These are phyloP conservation scores for Amanita phalloides DNA, from an alignment of 768 basidiomycete genomes.

Conservation along the genomic window DNA sequence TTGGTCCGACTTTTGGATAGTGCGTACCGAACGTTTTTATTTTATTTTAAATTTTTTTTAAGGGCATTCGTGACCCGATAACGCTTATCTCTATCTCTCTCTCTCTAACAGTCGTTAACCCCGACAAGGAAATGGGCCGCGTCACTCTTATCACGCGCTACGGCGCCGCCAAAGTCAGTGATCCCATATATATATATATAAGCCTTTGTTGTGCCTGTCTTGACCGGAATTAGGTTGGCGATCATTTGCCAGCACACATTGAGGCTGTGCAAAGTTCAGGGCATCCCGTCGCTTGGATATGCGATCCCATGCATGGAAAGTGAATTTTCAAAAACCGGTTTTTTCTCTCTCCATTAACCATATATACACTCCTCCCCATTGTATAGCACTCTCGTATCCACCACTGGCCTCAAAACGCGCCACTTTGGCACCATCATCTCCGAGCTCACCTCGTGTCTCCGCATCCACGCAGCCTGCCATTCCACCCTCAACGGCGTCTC, in stretches of 20 bases:
- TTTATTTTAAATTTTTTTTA: no score
- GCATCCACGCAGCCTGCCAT: conserved; percentile 63
- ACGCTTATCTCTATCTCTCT: no score
- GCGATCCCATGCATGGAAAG: conserved; percentile 99
- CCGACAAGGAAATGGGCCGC: conserved; percentile 68
- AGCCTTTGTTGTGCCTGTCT: no score
- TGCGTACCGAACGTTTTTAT: no score
- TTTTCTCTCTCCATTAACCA: no score
- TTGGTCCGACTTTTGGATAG: conserved; percentile 60
- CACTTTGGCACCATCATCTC: conserved; percentile 82
- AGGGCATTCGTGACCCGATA: no score
- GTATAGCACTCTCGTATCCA: conserved; percentile 70
- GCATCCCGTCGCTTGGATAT: conserved; percentile 90
- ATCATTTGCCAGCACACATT: conserved; percentile 73
- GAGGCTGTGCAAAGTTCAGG: conserved; percentile 63
- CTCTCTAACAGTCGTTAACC: conserved; percentile 51
- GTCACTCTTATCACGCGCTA: conserved; percentile 92
- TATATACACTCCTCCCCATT: not conserved
- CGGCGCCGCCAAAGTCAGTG: conserved; percentile 69
- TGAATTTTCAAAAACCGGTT: conserved; percentile 34
- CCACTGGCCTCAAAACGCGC: conserved; percentile 78
- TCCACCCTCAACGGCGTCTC: conserved; percentile 79
- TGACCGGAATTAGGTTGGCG: conserved; percentile 44
- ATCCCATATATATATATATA: no score
- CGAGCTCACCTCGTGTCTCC: conserved; percentile 75